Conservation (phyloP, 1,284 basidiomycete species). For the Rhodotorula mucilaginosa region DNA sequence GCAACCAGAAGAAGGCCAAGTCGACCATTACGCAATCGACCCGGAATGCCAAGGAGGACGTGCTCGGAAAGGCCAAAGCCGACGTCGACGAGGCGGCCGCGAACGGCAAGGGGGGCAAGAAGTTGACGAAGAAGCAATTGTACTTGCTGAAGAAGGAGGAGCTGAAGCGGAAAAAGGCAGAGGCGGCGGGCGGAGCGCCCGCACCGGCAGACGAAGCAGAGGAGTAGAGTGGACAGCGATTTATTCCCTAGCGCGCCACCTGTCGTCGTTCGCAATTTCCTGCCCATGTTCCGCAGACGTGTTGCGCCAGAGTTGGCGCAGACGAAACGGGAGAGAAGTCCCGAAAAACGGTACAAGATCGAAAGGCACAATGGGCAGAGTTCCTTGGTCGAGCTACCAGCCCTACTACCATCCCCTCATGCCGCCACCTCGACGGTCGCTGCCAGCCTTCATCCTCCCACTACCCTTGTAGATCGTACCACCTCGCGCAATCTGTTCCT, state of each 20-base stretch:
- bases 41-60: constrained; percentile 16
- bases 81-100: not conserved
- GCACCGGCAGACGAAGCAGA: constrained; percentile 2
- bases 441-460: constrained; percentile 35
- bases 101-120: constrained; percentile 9
- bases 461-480: constrained; percentile 34
- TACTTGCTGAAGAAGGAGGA: constrained; percentile 33
- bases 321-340: no score
- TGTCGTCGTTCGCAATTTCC: not conserved
- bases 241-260: not conserved
- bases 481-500: constrained; percentile 8
- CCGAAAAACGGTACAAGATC: not conserved
- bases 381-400: not conserved
- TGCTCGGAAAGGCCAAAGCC: not conserved
- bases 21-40: constrained; percentile 10
- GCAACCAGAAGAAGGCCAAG: constrained; percentile 29
- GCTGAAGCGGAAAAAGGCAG: constrained; percentile 19
- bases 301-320: no score
- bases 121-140: constrained; percentile 31
- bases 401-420: constrained; percentile 34
- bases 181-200: not conserved
- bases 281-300: no score
- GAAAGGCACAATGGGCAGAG: no score
- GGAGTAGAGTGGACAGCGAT: not conserved
- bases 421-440: constrained; percentile 13